Base-by-base conservation (phyloP, 75 land plant species). In the Picea sitchensis region DNA sequence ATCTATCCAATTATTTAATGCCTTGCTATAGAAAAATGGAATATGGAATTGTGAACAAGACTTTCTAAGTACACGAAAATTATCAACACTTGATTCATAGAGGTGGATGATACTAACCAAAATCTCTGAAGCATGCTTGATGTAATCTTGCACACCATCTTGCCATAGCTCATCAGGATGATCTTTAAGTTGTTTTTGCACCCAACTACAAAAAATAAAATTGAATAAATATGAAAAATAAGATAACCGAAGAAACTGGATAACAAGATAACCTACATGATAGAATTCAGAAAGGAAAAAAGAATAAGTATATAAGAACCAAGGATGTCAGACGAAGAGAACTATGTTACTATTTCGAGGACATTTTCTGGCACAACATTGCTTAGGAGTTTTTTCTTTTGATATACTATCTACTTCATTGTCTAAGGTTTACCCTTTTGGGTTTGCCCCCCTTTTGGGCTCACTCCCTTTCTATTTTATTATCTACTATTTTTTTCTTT, bases 91-190 rank as follows among this genome's bases (percentile, higher is more conserved):
- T 60, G 9, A 2, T 59, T 30, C 51, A 69, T 32, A 15, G 11
- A 32, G 44, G 14, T 8, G 74, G 65, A 18, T 14, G 38, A 62
- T 9, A 77, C n/a, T 59, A 12, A 92, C 94, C 94, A 85, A 79
- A 11, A 92, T 83, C n/a, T 73, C 77, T 63, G 88, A 81, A 77
- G 94, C 94, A 87, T 92, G 92, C 76, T 76, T 61, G 57, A 88
- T 34, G 65, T 92, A 92, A 59, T 92, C 94, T 26, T 77, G 83
- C 17, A 88, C 83, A 15, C 94, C 94, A 79, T 88, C 94, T 79
- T 90, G 88, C 94, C 94, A 92, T 21, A 92, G 90, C 72, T 92
- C 94, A 85, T 92, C 92, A 30, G 88, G 92, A 57, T 88, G 92
- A 62, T 90, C 83, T 58, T 83, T 79, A 31, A 90, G 73, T 76